Base-by-base conservation (phyloP, 345 rosid genomes). In the Hibiscus syriacus region DNA sequence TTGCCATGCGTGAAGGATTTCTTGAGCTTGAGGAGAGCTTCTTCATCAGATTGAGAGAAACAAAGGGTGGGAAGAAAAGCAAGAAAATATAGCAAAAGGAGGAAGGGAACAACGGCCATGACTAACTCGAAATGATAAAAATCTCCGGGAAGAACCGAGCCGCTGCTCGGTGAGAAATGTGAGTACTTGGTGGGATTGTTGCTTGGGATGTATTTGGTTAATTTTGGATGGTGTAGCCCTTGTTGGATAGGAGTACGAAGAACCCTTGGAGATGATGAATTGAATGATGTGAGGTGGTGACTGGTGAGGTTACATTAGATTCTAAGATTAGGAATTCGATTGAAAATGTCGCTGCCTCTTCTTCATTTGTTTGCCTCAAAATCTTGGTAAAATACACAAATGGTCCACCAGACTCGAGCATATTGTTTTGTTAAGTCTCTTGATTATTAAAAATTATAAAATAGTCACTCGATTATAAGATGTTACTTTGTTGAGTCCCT, bases 101-200 rank as follows among this genome's bases (percentile, higher is more conserved):
- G 52, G 69, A 16, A 50, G 32, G 64, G 84, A 82, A 70, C 85
- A 72, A 76, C 84, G 80, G 86, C 89, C 93, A 87, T 87, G 64
- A 56, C 63, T 55, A 30, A 53, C 57, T 30, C 29, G 57, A 53
- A 53, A 53, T 1, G 6, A 3, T 11, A 6, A 53, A 3, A 53
- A 53, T 16, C 29, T 53, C 30, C 57, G 57, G 57, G 29, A 22
- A 53, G 57, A 4, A 53, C 22, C 57, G 57, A 53, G n/a, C 57
- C 57, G 57, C 57, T 53, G 57, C 27, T 23, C 29, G 16, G 57
- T 11, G 16, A 53, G 57, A 23, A 53, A 2, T 22, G 30, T 1
- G 5, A 11, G 27, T 53, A 10, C 3, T 9, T 20, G 27, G 10
- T 10, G 26, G 26, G 26, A 14, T 22, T 46, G 50, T 46, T n/a